These are phyloP conservation scores for Pseudogymnoascus sp. DNA, from an alignment of 2,329 filamentous ascomycete species.

Conservation along the genomic window DNA sequence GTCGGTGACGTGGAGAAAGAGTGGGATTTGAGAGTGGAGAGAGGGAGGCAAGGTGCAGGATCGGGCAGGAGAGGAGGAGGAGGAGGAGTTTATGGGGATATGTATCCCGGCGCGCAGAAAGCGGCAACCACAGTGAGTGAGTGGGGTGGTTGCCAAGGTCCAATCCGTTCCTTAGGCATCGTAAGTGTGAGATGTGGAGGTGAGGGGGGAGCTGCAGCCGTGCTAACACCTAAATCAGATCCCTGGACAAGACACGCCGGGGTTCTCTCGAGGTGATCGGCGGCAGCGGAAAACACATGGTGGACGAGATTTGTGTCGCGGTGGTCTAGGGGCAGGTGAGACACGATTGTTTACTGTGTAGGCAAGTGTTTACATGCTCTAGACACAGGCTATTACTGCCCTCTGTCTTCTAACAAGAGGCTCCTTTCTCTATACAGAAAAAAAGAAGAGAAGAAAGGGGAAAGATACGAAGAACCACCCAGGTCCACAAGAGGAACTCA, in stretches of 20 bases:
- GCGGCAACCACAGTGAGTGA: neutral
- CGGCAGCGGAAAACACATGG: neutral
- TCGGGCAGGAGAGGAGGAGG: neutral
- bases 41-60: neutral
- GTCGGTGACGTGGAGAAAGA: neutral
- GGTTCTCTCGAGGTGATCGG: neutral
- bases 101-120: neutral
- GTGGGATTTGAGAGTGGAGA: neutral
- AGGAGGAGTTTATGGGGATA: conserved; percentile 3
- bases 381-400: too few species aligned
- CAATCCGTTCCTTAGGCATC: neutral
- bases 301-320: neutral
- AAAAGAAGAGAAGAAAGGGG: neutral
- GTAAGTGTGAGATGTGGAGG: neutral
- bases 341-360: neutral
- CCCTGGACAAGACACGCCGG: neutral
- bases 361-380: neutral
- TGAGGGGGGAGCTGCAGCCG: neutral
- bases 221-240: conserved; percentile 6
- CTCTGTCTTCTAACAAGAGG: neutral
- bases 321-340: neutral
- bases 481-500: neutral
- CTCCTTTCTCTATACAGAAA: neutral
- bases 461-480: neutral
- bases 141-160: neutral